Evolutionary conservation across 164 flowering plant species (phyloP).

Genomic region (Aristolochia contorta): DNA sequence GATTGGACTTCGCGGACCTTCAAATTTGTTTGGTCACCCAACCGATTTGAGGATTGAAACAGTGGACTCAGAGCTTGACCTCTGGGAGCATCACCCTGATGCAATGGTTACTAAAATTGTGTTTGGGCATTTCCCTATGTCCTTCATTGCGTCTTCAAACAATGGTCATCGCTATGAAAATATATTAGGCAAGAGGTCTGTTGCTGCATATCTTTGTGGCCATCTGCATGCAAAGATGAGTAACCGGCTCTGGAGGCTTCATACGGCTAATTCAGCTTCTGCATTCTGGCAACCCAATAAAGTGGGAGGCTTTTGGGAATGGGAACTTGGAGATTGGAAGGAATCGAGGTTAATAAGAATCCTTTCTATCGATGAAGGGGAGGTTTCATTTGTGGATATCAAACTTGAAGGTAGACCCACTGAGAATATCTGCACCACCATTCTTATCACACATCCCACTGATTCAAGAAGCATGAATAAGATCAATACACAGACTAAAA

Average conservation of each 20-base stretch:
- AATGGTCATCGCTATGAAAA: constrained; percentile 10
- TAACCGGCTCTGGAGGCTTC: constrained; percentile 14
- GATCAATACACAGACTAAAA: not conserved
- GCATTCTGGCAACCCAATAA: constrained; percentile 1
- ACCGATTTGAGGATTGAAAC: constrained; percentile 9
- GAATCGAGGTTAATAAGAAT: constrained; percentile 14
- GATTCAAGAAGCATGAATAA: constrained; percentile 13
- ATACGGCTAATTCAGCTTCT: constrained; percentile 6
- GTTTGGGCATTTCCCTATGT: constrained; percentile 18
- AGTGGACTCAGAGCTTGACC: constrained; percentile 13
- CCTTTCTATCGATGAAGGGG: constrained; percentile 13
- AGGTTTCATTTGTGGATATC: constrained; percentile 13
- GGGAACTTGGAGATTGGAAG: constrained; percentile 21
- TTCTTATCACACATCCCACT: constrained; percentile 13
- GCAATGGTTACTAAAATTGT: constrained; percentile 8
- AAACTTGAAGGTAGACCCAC: constrained; percentile 1
- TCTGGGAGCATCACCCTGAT: constrained; percentile 9
- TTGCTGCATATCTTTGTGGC: constrained; percentile 13
- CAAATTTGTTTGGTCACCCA: constrained; percentile 18
- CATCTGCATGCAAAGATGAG: constrained; percentile 18
- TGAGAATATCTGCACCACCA: constrained; percentile 5
- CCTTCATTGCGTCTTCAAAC: constrained; percentile 13
- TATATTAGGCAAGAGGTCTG: constrained; percentile 10
- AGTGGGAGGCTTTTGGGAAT: constrained; percentile 12
- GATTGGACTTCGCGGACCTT: constrained; percentile 16